Conservation (phyloP, 164 flowering plant species). For the Brasenia schreberi region DNA sequence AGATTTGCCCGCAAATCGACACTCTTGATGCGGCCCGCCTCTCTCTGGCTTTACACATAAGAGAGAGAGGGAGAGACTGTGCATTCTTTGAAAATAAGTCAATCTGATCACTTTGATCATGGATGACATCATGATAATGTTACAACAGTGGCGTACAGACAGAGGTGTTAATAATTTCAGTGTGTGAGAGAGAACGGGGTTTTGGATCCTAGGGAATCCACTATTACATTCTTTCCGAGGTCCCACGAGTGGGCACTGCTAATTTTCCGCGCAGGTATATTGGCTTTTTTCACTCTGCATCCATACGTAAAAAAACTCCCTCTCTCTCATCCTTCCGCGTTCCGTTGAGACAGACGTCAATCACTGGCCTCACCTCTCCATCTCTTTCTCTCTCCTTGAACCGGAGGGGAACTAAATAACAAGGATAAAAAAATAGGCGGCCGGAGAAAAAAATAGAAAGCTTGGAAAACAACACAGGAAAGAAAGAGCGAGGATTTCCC, state of each 20-base stretch:
- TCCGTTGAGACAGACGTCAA: neutral
- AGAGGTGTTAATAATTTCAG: neutral
- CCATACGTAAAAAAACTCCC: neutral
- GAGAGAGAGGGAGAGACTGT: no score
- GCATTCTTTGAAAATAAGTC: neutral
- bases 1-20: neutral
- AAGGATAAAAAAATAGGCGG: no score
- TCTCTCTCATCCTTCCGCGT: conserved; percentile 6
- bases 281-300: neutral
- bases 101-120: conserved; percentile 2
- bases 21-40: neutral
- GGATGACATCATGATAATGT: conserved; percentile 10
- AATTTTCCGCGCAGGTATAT: neutral
- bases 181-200: neutral
- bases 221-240: conserved; percentile 17
- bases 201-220: neutral
- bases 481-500: no score
- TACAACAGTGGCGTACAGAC: neutral
- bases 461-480: no score
- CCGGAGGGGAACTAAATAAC: no score
- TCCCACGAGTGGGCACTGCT: conserved; percentile 15
- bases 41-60: no score
- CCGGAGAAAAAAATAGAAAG: no score
- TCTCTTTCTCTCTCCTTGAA: neutral
- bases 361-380: neutral